phyloP scores from a whole-genome alignment of 441 rosid genomes.

The Biscutella auriculata region DNA sequence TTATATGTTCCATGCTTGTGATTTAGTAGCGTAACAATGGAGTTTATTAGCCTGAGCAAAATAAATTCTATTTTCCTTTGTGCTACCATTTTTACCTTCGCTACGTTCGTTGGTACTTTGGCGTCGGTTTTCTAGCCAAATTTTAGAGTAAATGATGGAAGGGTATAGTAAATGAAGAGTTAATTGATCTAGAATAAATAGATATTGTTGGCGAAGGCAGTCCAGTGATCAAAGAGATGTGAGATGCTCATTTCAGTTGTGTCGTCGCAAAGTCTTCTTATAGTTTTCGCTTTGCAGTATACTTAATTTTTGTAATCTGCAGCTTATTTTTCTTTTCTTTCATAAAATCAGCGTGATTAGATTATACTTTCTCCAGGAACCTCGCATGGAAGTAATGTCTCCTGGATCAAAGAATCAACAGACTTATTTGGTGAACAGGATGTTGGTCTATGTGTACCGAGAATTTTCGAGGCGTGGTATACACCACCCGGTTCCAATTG shows the following conservation, averaged over 20 bases:
- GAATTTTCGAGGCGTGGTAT: conserved; percentile 59
- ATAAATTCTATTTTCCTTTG: not conserved
- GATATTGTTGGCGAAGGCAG: conserved; percentile 3
- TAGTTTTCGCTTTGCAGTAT: not conserved
- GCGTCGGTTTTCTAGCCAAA: not conserved
- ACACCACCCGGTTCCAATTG: conserved; percentile 36
- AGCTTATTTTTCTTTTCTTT: conserved; percentile 3
- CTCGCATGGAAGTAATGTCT: conserved; percentile 86
- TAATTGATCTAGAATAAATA: conserved; percentile 1
- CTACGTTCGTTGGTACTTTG: not conserved
- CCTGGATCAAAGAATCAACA: conserved; percentile 81
- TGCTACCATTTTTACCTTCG: not conserved
- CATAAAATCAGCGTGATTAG: not conserved
- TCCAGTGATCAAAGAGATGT: not conserved
- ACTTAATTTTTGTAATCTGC: not conserved
- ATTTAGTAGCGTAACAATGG: not conserved
- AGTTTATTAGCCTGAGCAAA: not conserved
- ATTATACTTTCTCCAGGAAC: conserved; percentile 49
- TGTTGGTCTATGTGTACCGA: conserved; percentile 74
- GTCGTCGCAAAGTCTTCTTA: not conserved
- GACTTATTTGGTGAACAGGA: conserved; percentile 58
- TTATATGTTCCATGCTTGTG: not conserved
- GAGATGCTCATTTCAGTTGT: conserved; percentile 4
- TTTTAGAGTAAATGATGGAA: conserved; percentile 5
- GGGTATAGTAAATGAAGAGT: not conserved